Base-by-base conservation (phyloP, 2,329 filamentous ascomycete species). In the Microascus cirrosus region DNA sequence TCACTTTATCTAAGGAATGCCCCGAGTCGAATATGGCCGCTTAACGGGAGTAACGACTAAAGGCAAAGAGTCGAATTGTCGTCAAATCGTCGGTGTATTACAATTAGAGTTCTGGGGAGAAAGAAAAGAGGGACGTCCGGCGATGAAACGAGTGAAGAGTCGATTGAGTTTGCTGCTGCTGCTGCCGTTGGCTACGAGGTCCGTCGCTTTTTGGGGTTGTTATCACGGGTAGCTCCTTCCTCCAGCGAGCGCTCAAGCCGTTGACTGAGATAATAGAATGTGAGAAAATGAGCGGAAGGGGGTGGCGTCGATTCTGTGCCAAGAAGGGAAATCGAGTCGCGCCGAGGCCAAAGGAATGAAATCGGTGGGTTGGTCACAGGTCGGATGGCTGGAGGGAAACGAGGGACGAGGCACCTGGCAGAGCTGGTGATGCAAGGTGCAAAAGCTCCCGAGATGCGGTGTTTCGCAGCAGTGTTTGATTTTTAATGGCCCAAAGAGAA, bases 251-350 rank as follows among this genome's bases (percentile, higher is more conserved):
- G 36, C 36, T 42, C 36, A 5, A 15, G 45, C 8, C 20, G 11
- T 12, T 20, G 20, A n/a, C 11, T 11, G 13, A 50, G 11, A 50
- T n/a, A 13, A 50, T 6, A n/a, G 20, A 20, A 20, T 10, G 45
- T 13, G 4, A n/a, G 18, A 15, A 15, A 18, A 50, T n/a, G 45
- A 50, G 45, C 45, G 45, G 22, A 20, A 22, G 45, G 45, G 11
- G 7, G 45, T 12, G 22, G 22, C 11, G n/a, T 20, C 45, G 45
- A 22, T 22, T 20, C 20, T 20, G 60, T 61, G 60, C 57, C 58
- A 56, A 58, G 48, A 59, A 51, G 57, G 57, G 48, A 56, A 56
- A 58, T 45, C 55, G 57, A 53, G 60, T 61, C 59, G 53, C 59
- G 57, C 42, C 20, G 25, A 18, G 36, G 45, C 10, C n/a, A 56